Evolutionary conservation across 78 protist genomes (phyloP), one percentile per base, ranked within the genome.

Genomic region (Dictyostelium capitatum): DNA sequence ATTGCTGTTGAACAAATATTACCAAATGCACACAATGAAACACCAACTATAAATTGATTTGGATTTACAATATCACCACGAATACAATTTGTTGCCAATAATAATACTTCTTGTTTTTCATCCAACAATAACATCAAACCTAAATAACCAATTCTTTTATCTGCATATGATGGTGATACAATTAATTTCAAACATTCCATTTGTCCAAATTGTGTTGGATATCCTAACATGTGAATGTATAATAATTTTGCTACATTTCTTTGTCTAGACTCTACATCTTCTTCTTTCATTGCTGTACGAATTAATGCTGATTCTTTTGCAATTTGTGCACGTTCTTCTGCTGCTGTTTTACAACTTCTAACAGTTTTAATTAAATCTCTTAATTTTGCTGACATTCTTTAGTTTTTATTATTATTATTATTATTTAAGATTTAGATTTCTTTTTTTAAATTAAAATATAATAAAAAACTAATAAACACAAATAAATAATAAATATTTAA

Each of bases 221-320:
- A 97, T 47, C 99, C 99, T 14, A 99, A 98, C 99, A 99, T 98
- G 93, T 98, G 98, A 79, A 99, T 97, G 89, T 97, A 99, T 28
- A 99, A 91, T 56, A 99, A 96, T 94, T 99, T 99, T 51, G 98
- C 98, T 25, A 99, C 98, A 62, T 98, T 98, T 62, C 99, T 92
- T 64, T 90, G 92, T 30, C 99, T 89, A 67, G 96, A 83, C 23
- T 94, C 95, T 19, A 54, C n/a, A 79, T 97, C 97, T 20, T 96
- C 98, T 50, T 96, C 97, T 51, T 97, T 97, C 95, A 98, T 96
- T 20, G 98, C 90, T 3, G 98, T 98, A 20, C 99, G 98, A 65
- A 98, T 98, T 0, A 77, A 65, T 3, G 99, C 99, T 64, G 97
- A 95, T 53, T 99, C 99, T 23, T 92, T 96, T 57, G 97, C 90